phyloP scores from a whole-genome alignment of 1,284 basidiomycete genomes.

The Malassezia obtusa region DNA sequence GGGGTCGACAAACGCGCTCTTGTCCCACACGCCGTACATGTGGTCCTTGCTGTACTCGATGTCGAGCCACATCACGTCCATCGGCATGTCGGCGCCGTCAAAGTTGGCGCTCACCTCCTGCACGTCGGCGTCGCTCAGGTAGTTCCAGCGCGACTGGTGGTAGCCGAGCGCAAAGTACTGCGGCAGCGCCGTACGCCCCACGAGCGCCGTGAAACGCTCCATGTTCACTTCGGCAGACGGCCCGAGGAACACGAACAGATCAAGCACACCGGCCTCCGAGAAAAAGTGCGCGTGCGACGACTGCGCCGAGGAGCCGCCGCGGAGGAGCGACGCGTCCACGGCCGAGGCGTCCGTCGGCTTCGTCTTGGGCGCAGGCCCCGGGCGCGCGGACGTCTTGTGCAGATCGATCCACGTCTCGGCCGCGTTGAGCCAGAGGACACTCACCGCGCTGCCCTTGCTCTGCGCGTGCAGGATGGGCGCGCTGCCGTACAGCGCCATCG shows the following conservation, averaged over 20 bases:
- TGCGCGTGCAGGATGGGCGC: constrained; percentile 92
- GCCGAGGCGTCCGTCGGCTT: not conserved
- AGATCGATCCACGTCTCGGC: constrained; percentile 96
- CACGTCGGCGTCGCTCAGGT: constrained; percentile 79
- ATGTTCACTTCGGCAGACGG: constrained; percentile 72
- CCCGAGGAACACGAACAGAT: constrained; percentile 84
- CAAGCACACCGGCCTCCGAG: constrained; percentile 89
- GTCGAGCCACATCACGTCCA: constrained; percentile 97
- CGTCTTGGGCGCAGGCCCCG: not conserved
- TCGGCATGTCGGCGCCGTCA: constrained; percentile 75
- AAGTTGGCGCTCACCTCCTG: constrained; percentile 76
- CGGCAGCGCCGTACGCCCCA: constrained; percentile 75
- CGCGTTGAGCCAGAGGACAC: constrained; percentile 76
- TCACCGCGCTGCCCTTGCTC: constrained; percentile 62
- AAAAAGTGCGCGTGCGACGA: constrained; percentile 70
- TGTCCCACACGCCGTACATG: constrained; percentile 96
- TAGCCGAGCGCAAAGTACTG: constrained; percentile 85
- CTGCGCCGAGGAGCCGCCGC: constrained; percentile 10
- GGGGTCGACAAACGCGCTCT: constrained; percentile 82
- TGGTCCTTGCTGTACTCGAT: constrained; percentile 82
- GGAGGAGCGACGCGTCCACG: not conserved
- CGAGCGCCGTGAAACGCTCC: constrained; percentile 71
- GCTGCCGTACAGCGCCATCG: constrained; percentile 63
- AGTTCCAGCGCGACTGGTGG: constrained; percentile 98
- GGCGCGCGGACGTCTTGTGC: constrained; percentile 44